Percentiles rank a stretch among this genome's conserved stretches.
Evolutionary conservation across 1,284 basidiomycete species (phyloP).

Genomic region (Stereum hirsutum): DNA sequence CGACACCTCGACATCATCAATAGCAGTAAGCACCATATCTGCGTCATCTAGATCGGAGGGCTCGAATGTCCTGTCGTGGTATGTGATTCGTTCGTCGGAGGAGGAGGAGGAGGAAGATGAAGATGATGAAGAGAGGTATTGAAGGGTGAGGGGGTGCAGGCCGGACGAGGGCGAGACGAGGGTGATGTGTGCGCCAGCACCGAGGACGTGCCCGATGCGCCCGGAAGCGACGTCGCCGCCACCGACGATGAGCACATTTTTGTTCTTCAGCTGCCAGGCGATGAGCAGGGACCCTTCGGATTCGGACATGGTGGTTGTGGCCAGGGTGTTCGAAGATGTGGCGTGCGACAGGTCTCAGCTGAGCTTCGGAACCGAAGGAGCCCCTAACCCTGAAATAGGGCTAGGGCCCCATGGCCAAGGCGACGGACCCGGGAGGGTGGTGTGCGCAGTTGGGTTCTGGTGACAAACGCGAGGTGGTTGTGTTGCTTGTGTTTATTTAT

Average conservation of each 20-base stretch:
- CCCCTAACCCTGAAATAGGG: too few species aligned
- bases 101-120: too few species aligned
- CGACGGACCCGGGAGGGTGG: too few species aligned
- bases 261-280: slow-evolving; percentile 82
- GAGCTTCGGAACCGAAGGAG: too few species aligned
- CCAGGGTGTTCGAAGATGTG: too few species aligned
- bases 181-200: slow-evolving; percentile 51
- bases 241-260: slow-evolving; percentile 78
- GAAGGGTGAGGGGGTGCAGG: slow-evolving; percentile 49
- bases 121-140: slow-evolving; percentile 38
- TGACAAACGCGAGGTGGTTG: too few species aligned
- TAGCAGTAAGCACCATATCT: slow-evolving; percentile 92
- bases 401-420: too few species aligned
- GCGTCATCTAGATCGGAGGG: slow-evolving; percentile 50
- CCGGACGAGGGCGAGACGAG: slow-evolving; percentile 54
- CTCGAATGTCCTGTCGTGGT: slow-evolving; percentile 65
- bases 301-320: not conserved
- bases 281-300: slow-evolving; percentile 52
- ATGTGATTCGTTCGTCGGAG: slow-evolving; percentile 61
- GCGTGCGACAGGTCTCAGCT: too few species aligned
- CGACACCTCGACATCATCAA: slow-evolving; percentile 77
- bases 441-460: too few species aligned
- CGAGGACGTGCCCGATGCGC: slow-evolving; percentile 64
- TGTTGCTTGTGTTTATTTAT: too few species aligned
- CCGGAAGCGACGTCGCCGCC: slow-evolving; percentile 84